These are phyloP conservation scores for Trametes sanguinea DNA, from an alignment of 768 basidiomycete species.

Conservation along the genomic window DNA sequence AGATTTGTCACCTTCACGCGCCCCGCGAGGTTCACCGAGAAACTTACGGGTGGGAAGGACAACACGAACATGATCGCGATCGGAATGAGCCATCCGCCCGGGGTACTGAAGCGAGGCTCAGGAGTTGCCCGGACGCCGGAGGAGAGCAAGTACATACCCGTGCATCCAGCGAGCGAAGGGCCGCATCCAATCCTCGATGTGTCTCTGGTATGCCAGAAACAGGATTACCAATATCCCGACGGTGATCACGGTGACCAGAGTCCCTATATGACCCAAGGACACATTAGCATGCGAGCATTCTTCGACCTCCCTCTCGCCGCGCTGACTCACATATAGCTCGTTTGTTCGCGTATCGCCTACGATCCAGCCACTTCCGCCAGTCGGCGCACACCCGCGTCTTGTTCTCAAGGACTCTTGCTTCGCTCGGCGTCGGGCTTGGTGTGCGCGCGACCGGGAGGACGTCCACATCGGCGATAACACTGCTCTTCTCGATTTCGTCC, in stretches of 20 bases:
- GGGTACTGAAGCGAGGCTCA: neutral
- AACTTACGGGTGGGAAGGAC: slow-evolving; percentile 39
- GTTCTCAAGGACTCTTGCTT: slow-evolving; percentile 29
- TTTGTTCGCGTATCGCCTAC: neutral
- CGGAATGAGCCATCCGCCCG: slow-evolving; percentile 39
- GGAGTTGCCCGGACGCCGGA: neutral
- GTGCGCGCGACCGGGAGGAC: slow-evolving; percentile 30
- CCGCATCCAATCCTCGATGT: slow-evolving; percentile 66
- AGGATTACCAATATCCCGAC: slow-evolving; percentile 36
- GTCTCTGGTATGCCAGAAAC: slow-evolving; percentile 43
- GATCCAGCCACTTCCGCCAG: slow-evolving; percentile 38
- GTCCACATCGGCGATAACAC: slow-evolving; percentile 4
- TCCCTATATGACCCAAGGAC: neutral
- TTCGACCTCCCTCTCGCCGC: too few relatives aligned
- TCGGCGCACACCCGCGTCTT: slow-evolving; percentile 26
- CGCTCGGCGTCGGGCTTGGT: slow-evolving; percentile 37
- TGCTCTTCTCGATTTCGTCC: neutral
- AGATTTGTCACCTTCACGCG: too few relatives aligned
- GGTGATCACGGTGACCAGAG: neutral
- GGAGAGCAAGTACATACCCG: slow-evolving; percentile 40
- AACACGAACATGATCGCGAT: slow-evolving; percentile 45
- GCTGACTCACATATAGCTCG: slow-evolving; percentile 2
- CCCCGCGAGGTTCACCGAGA: neutral
- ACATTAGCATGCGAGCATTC: too few relatives aligned
- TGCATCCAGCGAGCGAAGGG: slow-evolving; percentile 67